Conservation (phyloP, 768 basidiomycete species). For the Grammothele lineata region DNA sequence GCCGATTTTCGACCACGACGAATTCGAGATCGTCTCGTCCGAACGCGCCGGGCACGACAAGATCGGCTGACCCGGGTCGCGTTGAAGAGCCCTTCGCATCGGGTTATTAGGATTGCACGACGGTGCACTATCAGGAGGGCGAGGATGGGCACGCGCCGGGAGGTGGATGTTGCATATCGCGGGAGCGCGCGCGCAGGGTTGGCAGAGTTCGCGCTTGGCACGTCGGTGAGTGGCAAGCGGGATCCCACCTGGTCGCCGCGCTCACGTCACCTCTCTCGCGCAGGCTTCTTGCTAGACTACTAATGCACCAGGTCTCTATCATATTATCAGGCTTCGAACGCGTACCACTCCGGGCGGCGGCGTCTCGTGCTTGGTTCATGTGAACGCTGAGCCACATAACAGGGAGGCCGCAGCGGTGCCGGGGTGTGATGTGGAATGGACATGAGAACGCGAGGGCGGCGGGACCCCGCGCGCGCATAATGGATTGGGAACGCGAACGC, state of each 20-base stretch:
- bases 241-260: slow-evolving; percentile 2
- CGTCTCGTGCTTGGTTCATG: no score
- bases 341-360: no score
- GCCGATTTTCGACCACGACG: slow-evolving; percentile 11
- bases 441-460: slow-evolving; percentile 7
- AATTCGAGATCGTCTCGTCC: slow-evolving; percentile 19
- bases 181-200: no score
- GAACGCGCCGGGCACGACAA: slow-evolving; percentile 5
- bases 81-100: no score
- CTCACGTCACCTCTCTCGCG: slow-evolving; percentile 10
- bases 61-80: no score
- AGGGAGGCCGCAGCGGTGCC: not conserved
- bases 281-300: slow-evolving; percentile 12
- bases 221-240: slow-evolving; percentile 6
- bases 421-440: slow-evolving; percentile 7
- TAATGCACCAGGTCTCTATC: slow-evolving; percentile 6
- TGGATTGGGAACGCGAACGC: no score
- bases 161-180: no score
- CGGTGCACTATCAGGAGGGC: no score
- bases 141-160: not conserved
- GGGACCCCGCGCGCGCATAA: not conserved
- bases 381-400: no score
- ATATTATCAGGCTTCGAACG: no score
- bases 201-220: slow-evolving; percentile 9
- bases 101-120: no score